Base-by-base conservation (phyloP, 208 protist species). In the Crithidia expoeki region DNA sequence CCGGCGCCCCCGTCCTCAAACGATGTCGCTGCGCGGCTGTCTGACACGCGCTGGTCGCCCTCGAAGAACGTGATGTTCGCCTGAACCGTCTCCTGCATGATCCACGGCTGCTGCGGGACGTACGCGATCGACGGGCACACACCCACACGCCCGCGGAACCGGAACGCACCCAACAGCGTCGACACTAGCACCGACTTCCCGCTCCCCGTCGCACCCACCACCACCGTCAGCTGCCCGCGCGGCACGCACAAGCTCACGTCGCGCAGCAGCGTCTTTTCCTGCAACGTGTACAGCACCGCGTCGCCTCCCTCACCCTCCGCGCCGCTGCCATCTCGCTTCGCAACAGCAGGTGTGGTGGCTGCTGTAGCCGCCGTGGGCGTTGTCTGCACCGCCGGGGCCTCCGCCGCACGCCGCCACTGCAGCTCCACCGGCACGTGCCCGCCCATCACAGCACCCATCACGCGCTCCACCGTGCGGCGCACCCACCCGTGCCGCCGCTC, bases 1-100 rank as follows among this genome's bases (percentile, higher is more conserved):
- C n/a, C n/a, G n/a, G n/a, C n/a, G n/a, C n/a, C n/a, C n/a, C n/a
- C n/a, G n/a, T n/a, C n/a, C n/a, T n/a, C n/a, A n/a, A n/a, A n/a
- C n/a, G n/a, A n/a, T n/a, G n/a, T n/a, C n/a, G 89, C 73, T 97
- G 90, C 42, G 68, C 49, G 14, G 53, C 50, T 36, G 93, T 86
- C 90, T 5, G 97, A n/a, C 14, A 57, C 46, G n/a, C 74, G 16
- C 47, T 95, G 76, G 56, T 86, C 84, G n/a, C 71, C 59, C 21
- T 77, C 46, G 38, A 96, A 96, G 72, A 98, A 98, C 12, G 95
- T 53, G 40, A 99, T 94, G n/a, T n/a, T n/a, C n/a, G n/a, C n/a
- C n/a, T n/a, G n/a, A n/a, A n/a, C n/a, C n/a, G n/a, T n/a, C n/a
- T n/a, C n/a, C n/a, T n/a, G n/a, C n/a, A n/a, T n/a, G n/a, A n/a